Evolutionary conservation across 345 rosid genomes (phyloP).

Genomic region (Viola odorata): DNA sequence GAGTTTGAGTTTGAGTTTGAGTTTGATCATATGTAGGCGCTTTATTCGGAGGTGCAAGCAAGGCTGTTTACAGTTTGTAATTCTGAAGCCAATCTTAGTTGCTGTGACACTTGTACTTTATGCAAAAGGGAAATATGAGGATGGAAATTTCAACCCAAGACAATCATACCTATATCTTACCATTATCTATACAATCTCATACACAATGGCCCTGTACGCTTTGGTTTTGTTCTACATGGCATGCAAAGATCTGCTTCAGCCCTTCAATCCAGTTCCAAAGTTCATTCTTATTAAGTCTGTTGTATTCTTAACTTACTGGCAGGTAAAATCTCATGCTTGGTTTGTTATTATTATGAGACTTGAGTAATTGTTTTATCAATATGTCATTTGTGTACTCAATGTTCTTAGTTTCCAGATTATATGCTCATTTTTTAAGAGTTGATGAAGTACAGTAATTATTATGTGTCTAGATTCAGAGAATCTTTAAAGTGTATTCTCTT

Average conservation of each 20-base stretch:
- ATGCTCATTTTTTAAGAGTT: no score
- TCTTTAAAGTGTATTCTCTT: no score
- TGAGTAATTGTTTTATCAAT: not conserved
- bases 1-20: constrained; percentile 8
- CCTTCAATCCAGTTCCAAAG: constrained; percentile 98
- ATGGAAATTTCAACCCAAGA: constrained; percentile 88
- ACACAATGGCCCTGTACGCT: constrained; percentile 82
- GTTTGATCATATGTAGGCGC: constrained; percentile 48
- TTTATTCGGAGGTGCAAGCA: constrained; percentile 97
- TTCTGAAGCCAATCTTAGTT: constrained; percentile 87
- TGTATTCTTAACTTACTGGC: constrained; percentile 97
- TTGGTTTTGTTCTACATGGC: constrained; percentile 88
- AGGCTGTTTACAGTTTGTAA: constrained; percentile 97
- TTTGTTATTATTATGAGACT: not conserved
- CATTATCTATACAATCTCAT: constrained; percentile 84
- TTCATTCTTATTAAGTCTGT: constrained; percentile 92
- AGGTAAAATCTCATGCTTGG: constrained; percentile 39
- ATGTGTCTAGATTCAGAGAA: no score
- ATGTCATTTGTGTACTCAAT: not conserved
- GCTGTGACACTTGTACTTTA: constrained; percentile 82
- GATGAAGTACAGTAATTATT: no score
- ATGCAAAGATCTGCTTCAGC: constrained; percentile 95
- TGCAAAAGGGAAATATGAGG: constrained; percentile 91
- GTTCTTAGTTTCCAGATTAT: no score
- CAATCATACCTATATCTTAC: constrained; percentile 92